Percentiles rank a stretch among this genome's conserved stretches.
phyloP scores from a whole-genome alignment of 2,329 filamentous ascomycete species.

The Diplodia corticola region DNA sequence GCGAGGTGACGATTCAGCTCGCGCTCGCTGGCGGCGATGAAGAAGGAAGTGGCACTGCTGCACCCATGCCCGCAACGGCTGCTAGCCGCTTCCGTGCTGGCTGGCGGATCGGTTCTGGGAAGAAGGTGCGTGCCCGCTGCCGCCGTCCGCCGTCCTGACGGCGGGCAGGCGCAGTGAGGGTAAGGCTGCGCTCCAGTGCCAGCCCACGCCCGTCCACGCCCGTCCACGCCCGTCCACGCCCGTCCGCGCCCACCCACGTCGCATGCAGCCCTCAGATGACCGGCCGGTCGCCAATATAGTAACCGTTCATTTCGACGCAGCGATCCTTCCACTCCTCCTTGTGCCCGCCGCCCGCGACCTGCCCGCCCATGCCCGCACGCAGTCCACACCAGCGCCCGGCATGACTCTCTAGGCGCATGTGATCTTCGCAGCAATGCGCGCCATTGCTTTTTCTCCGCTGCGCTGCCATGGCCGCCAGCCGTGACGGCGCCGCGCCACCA shows the following conservation, averaged over 20 bases:
- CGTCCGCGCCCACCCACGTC: neutral
- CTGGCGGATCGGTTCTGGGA: neutral
- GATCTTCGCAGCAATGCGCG: constrained; percentile 16
- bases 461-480: neutral
- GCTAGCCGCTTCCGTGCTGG: constrained; percentile 17
- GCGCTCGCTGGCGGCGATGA: constrained; percentile 10
- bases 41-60: constrained; percentile 20
- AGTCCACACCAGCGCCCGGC: neutral
- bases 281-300: constrained; percentile 13
- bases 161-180: neutral
- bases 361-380: neutral
- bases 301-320: constrained; percentile 18
- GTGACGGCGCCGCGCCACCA: neutral
- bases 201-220: too few relatives aligned
- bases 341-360: constrained; percentile 8
- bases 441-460: constrained; percentile 16
- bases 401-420: constrained; percentile 8
- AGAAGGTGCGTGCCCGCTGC: neutral
- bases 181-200: constrained; percentile 23
- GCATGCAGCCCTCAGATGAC: constrained; percentile 19
- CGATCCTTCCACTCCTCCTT: constrained; percentile 10
- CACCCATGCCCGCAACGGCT: constrained; percentile 17
- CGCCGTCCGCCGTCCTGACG: neutral
- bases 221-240: too few relatives aligned
- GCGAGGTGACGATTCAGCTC: constrained; percentile 18